Evolutionary conservation across 331 rosid genomes (phyloP).

Genomic region (Acacia pycnantha): DNA sequence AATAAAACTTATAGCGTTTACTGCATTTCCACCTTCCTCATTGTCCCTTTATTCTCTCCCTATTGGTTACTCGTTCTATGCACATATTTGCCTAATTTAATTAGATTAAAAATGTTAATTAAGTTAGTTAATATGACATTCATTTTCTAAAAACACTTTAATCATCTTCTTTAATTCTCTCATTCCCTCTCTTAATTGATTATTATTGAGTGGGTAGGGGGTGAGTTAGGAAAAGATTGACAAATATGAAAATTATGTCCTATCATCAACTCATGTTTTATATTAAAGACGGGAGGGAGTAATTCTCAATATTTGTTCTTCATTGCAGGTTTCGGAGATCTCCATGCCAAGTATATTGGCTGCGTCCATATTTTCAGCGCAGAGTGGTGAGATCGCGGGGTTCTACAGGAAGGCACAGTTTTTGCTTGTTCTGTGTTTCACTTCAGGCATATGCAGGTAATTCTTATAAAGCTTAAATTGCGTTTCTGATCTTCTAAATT

Average conservation of each 20-base stretch:
- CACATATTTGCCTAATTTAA: no score
- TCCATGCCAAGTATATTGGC: conserved; percentile 69
- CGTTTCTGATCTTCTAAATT: neutral
- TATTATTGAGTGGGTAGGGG: no score
- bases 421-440: conserved; percentile 57
- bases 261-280: no score
- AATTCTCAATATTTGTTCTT: conserved; percentile 17
- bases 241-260: no score
- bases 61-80: neutral
- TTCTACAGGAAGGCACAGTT: conserved; percentile 55
- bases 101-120: no score
- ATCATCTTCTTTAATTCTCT: no score
- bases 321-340: conserved; percentile 72
- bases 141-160: no score
- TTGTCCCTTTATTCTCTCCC: conserved; percentile 3
- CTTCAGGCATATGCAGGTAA: conserved; percentile 82
- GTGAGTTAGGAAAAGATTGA: no score
- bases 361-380: conserved; percentile 75
- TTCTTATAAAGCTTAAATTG: conserved; percentile 16
- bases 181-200: no score
- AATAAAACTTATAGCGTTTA: neutral
- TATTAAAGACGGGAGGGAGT: no score
- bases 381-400: conserved; percentile 46
- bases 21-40: neutral
- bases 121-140: no score